Percentiles rank a stretch among this genome's conserved stretches.
Conservation (phyloP, 257 asterid genomes). For the Jaltomata sinuosa region DNA sequence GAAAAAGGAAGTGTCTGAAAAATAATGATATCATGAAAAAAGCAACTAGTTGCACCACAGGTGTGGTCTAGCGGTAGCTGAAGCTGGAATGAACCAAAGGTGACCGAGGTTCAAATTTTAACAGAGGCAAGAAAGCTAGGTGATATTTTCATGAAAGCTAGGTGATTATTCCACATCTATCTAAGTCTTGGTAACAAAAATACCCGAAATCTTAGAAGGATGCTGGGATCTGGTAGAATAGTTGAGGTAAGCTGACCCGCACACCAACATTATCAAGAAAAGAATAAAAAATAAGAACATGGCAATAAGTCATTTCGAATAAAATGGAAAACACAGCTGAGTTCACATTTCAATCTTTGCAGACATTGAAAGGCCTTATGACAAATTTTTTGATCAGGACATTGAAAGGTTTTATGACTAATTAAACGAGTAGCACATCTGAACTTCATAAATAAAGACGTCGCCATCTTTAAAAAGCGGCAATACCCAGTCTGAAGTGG, state of each 20-base stretch:
- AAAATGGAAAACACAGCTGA: not conserved
- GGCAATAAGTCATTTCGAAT: not conserved
- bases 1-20: not conserved
- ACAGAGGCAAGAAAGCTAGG: not conserved
- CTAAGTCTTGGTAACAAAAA: not conserved
- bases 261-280: not conserved
- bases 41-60: not conserved
- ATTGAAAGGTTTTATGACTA: not conserved
- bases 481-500: not conserved
- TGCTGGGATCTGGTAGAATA: not conserved
- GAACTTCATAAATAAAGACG: not conserved
- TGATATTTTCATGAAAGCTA: not conserved
- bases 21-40: not conserved
- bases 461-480: not conserved
- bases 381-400: not conserved
- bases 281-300: not conserved
- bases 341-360: not conserved
- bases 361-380: not conserved
- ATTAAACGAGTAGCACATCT: not conserved
- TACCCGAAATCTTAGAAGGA: not conserved
- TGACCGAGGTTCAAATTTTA: not conserved
- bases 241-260: not conserved
- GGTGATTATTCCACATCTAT: not conserved
- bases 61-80: not conserved
- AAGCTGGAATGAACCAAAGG: not conserved